Evolutionary conservation across 2,329 filamentous ascomycete species (phyloP), one percentile per base, ranked within the genome.

Genomic region (Clonostachys rosea): DNA sequence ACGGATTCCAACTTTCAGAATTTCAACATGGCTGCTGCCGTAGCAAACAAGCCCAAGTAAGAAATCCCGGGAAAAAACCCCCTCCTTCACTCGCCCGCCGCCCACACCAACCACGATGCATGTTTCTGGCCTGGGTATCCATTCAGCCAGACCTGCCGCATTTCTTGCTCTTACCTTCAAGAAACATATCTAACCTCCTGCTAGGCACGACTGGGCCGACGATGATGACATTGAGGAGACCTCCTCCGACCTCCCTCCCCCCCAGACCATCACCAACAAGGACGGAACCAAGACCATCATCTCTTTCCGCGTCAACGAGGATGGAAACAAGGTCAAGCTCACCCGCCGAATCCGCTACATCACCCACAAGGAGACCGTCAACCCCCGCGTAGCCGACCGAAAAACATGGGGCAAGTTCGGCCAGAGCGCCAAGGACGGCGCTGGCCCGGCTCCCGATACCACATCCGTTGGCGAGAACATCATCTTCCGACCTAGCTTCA

Each of bases 381-480:
- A 97, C 80, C 94, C 94, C 47, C 89, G 90, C 62, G 92, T 99
- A 50, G 94, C 94, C 54, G 91, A 96, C 75, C 89, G 94, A 65
- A 90, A 94, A 74, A 79, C 81, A 61, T 97, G 92, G 92, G 57
- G 78, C 60, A 99, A 99, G 76, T 97, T 99, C 67, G 94, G 94
- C 40, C 75, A 84, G 49, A 91, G 92, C 63, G 89, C 88, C 67
- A 92, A 90, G 70, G 91, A 96, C 70, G 72, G 83, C 51, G 66
- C 81, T 3, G 94, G 94, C 34, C 94, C 94, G 42, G 87, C 89
- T 54, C 76, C 83, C 57, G 91, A 96, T 69, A 97, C 92, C 49
- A 96, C 92, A 47, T 90, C 85, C 39, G 87, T 97, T 40, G 94
- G 89, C 61, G 94, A 99, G 76, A 99, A 99, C 78, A 97, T 99